Evolutionary conservation across 495 filamentous ascomycete species (phyloP).

Genomic region (Lophiostoma macrostomum): DNA sequence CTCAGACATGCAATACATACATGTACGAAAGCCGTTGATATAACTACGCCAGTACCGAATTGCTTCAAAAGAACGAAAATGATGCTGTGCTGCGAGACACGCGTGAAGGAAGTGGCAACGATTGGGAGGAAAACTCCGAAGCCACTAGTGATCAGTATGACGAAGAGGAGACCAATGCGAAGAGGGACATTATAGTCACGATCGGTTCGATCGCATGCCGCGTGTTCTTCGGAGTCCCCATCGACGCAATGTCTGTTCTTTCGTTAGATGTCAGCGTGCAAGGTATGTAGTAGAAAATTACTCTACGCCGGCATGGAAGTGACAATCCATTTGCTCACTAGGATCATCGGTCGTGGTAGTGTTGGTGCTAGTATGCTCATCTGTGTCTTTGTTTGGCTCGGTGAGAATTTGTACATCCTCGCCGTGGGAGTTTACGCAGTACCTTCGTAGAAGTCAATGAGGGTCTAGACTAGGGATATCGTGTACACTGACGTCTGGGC

Average conservation of each 20-base stretch:
- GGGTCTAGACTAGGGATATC: not conserved
- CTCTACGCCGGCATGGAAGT: conserved; percentile 68
- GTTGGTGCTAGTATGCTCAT: conserved; percentile 25
- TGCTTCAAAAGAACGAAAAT: conserved; percentile 60
- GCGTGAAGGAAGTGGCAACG: conserved; percentile 36
- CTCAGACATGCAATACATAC: conserved; percentile 44
- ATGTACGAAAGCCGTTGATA: conserved; percentile 70
- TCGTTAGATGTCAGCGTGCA: conserved; percentile 6
- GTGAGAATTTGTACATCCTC: conserved; percentile 45
- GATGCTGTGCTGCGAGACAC: conserved; percentile 35
- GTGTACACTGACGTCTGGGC: conserved; percentile 45
- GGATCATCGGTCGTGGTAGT: conserved; percentile 36
- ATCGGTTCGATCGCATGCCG: conserved; percentile 45
- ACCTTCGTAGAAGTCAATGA: conserved; percentile 32
- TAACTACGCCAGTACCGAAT: conserved; percentile 71
- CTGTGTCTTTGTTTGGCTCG: conserved; percentile 6
- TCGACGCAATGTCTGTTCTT: conserved; percentile 50
- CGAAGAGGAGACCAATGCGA: conserved; percentile 60
- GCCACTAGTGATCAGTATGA: conserved; percentile 51
- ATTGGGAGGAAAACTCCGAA: conserved; percentile 51
- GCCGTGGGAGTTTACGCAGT: conserved; percentile 50
- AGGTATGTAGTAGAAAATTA: conserved; percentile 32
- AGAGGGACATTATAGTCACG: conserved; percentile 59
- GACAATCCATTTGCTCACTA: conserved; percentile 46
- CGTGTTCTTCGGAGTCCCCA: conserved; percentile 41